Percentiles rank a stretch among this genome's conserved stretches.
These are phyloP conservation scores for Chaetomium fimeti DNA, from an alignment of 495 filamentous ascomycete species.

Conservation along the genomic window DNA sequence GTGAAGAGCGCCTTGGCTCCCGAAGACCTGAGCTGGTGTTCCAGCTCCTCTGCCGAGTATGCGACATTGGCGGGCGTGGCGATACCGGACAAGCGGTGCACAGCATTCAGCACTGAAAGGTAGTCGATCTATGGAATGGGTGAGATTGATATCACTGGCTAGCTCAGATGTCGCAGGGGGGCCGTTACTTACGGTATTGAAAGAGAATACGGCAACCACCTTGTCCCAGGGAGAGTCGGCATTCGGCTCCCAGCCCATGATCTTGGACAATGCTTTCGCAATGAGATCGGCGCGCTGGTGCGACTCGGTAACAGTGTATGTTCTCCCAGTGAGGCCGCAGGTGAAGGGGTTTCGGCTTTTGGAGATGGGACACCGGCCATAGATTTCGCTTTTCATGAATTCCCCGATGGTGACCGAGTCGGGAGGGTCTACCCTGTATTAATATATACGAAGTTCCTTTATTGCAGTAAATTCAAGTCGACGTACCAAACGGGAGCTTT, in stretches of 20 bases:
- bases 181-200: slow-evolving; percentile 67
- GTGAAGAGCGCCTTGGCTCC: slow-evolving; percentile 76
- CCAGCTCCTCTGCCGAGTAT: slow-evolving; percentile 72
- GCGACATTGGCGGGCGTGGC: slow-evolving; percentile 79
- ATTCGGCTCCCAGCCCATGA: slow-evolving; percentile 73
- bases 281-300: slow-evolving; percentile 66
- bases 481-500: slow-evolving; percentile 58
- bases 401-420: slow-evolving; percentile 75
- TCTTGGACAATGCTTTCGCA: slow-evolving; percentile 67
- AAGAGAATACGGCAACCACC: slow-evolving; percentile 68
- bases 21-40: slow-evolving; percentile 75
- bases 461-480: background rate
- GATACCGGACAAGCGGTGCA: slow-evolving; percentile 74
- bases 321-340: slow-evolving; percentile 72
- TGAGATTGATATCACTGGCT: slow-evolving; percentile 7
- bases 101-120: slow-evolving; percentile 69
- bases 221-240: slow-evolving; percentile 83
- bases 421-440: slow-evolving; percentile 52
- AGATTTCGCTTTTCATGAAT: slow-evolving; percentile 73
- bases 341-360: slow-evolving; percentile 73
- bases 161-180: background rate
- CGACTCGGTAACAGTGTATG: slow-evolving; percentile 65
- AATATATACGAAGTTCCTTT: background rate
- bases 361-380: slow-evolving; percentile 64
- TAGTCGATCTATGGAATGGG: slow-evolving; percentile 66